phyloP scores from a whole-genome alignment of 768 basidiomycete species.

The Xerocomus brunneocitrinus region DNA sequence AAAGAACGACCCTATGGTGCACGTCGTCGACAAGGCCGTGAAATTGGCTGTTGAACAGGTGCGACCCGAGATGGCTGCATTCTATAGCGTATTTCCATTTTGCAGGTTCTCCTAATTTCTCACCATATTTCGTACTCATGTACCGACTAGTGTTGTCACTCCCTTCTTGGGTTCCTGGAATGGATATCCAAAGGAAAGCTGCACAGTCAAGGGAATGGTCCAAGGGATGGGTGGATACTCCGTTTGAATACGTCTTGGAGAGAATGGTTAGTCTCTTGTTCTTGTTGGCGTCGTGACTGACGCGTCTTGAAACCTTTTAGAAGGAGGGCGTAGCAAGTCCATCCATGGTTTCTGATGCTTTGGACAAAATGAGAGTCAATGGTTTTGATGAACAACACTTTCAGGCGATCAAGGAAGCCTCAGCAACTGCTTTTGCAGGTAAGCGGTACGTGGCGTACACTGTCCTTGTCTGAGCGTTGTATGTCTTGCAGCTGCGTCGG shows the following conservation, averaged over 20 bases:
- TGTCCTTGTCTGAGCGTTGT: not conserved
- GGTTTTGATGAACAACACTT: not conserved
- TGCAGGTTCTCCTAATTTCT: not conserved
- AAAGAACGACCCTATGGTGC: not conserved
- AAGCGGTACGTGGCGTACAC: not conserved
- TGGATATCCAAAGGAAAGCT: constrained; percentile 25
- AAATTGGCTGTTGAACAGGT: constrained; percentile 7
- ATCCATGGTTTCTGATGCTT: constrained; percentile 15
- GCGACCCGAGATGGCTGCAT: constrained; percentile 14
- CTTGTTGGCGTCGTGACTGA: not conserved
- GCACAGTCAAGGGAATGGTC: constrained; percentile 15
- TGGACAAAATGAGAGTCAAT: constrained; percentile 4
- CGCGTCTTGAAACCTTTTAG: not conserved
- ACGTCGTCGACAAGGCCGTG: not conserved
- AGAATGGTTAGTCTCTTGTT: constrained; percentile 9
- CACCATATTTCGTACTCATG: constrained; percentile 6
- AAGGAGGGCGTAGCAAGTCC: constrained; percentile 7
- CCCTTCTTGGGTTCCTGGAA: constrained; percentile 28
- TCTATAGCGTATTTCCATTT: constrained; percentile 12
- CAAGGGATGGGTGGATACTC: constrained; percentile 14
- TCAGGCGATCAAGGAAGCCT: constrained; percentile 16
- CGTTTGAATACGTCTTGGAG: constrained; percentile 1
- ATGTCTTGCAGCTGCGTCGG: constrained; percentile 10
- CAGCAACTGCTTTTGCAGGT: constrained; percentile 21
- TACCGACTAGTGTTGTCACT: constrained; percentile 21